Evolutionary conservation across 371 early-diverging fungal species (phyloP).

Genomic region (Mortierella sp.): DNA sequence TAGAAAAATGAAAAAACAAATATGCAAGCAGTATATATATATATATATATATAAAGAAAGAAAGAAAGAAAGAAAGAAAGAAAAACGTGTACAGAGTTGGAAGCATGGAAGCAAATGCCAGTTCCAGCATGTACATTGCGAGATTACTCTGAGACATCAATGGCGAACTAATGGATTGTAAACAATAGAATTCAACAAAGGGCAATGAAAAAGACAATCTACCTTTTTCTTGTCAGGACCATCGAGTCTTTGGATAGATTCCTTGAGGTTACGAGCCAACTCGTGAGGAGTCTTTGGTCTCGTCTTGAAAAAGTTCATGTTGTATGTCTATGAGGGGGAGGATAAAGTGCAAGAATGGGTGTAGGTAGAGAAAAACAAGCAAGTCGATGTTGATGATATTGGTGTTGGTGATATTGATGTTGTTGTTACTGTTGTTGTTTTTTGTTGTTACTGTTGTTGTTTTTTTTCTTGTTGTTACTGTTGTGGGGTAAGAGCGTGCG

Average conservation of each 20-base stretch:
- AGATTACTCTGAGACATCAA: too few relatives aligned
- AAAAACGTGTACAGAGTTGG: too few relatives aligned
- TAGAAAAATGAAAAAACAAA: not conserved
- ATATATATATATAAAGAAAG: too few relatives aligned
- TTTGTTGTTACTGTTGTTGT: not conserved
- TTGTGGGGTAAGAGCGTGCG: slow-evolving; percentile 1
- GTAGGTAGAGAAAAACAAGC: slow-evolving; percentile 1
- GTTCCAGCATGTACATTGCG: too few relatives aligned
- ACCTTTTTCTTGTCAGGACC: slow-evolving; percentile 76
- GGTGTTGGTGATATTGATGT: slow-evolving; percentile 1
- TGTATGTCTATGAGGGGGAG: not conserved
- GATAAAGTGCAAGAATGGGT: not conserved
- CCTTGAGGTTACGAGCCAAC: slow-evolving; percentile 87
- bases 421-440: not conserved
- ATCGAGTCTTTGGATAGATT: slow-evolving; percentile 81
- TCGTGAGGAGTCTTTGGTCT: slow-evolving; percentile 91
- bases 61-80: not conserved
- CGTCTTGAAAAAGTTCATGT: slow-evolving; percentile 92
- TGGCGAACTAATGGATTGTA: too few relatives aligned
- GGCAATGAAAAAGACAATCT: not conserved
- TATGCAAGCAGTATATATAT: not conserved
- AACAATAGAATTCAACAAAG: too few relatives aligned
- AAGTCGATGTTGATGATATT: slow-evolving; percentile 6
- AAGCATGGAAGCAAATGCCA: too few relatives aligned
- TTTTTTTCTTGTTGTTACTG: not conserved